Percentiles rank a stretch among this genome's conserved stretches.
These are phyloP conservation scores for Pleochaeta shiraiana DNA, from an alignment of 2,329 filamentous ascomycete species.

Conservation along the genomic window DNA sequence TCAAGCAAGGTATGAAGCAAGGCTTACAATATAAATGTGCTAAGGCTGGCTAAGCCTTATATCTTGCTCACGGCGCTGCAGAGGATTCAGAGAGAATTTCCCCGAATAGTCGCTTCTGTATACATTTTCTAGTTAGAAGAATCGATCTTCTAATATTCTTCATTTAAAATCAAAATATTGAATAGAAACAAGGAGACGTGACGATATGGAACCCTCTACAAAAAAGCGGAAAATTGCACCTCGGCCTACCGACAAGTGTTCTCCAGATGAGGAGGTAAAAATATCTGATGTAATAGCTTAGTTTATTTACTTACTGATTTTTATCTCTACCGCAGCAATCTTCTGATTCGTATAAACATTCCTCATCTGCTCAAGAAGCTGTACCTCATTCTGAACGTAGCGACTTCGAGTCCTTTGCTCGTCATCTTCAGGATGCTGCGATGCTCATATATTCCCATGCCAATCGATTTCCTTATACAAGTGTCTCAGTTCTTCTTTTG, in stretches of 20 bases:
- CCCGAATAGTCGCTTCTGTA: too few species aligned
- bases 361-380: constrained; percentile 14
- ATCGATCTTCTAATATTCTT: too few species aligned
- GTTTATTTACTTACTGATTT: constrained; percentile 6
- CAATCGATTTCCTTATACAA: constrained; percentile 32
- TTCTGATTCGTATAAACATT: constrained; percentile 16
- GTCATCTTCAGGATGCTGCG: constrained; percentile 44
- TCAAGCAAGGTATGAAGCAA: too few species aligned
- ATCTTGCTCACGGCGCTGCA: too few species aligned
- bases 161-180: too few species aligned
- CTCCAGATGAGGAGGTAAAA: constrained; percentile 16
- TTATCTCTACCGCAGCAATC: constrained; percentile 12
- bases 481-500: constrained; percentile 36
- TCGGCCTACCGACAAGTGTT: constrained; percentile 17
- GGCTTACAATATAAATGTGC: too few species aligned
- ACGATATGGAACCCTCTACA: constrained; percentile 18
- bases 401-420: constrained; percentile 44
- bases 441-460: constrained; percentile 44
- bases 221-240: constrained; percentile 20
- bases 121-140: too few species aligned
- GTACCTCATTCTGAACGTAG: constrained; percentile 17
- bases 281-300: constrained; percentile 1
- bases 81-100: too few species aligned
- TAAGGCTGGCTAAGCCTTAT: too few species aligned
- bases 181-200: too few species aligned